Evolutionary conservation across 1,139 yeast genomes (phyloP), one percentile per base, ranked within the genome.

Genomic region (Kurtzmaniella natalensis): DNA sequence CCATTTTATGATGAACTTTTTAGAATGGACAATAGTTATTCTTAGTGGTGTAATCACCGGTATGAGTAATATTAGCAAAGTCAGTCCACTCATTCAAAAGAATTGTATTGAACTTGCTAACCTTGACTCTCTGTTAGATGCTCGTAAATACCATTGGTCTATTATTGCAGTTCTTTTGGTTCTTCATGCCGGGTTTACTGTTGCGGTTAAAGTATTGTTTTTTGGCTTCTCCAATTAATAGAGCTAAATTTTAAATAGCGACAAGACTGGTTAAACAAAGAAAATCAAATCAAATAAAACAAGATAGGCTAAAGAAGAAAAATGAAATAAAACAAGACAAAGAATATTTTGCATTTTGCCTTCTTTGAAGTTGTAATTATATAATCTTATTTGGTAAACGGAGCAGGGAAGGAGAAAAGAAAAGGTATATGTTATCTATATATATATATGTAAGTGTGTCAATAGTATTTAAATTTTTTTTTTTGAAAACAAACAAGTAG

Each of bases 31-130:
- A 2, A 59, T 74, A 31, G 76, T 74, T 11, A 46, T 56, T 4
- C 37, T 60, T 4, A 74, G 77, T 37, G 78, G 75, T 1, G 37
- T 55, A 1, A 45, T 74, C 9, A 72, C 79, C 27, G 78, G 79
- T 1, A 51, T 65, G 28, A 69, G 76, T 37, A 71, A 72, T 35
- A 37, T 64, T 14, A 45, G 58, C 36, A 73, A 72, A 44, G 46
- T 73, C n/a, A 53, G 64, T 18, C 72, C 74, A 10, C 59, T 65
- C 10, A 49, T 74, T 7, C 49, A 54, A 36, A 57, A 58, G 35
- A 64, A 70, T 36, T 49, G 61, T 26, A 46, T 59, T 32, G 46
- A 55, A 22, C 46, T 64, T 14, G 48, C 54, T 25, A 59, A 56
- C 24, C 57, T 57, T 11, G 53, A 59, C 25, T 35, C 45, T 0